Evolutionary conservation across 768 basidiomycete genomes (phyloP).

Genomic region (Termitomyces sp.): DNA sequence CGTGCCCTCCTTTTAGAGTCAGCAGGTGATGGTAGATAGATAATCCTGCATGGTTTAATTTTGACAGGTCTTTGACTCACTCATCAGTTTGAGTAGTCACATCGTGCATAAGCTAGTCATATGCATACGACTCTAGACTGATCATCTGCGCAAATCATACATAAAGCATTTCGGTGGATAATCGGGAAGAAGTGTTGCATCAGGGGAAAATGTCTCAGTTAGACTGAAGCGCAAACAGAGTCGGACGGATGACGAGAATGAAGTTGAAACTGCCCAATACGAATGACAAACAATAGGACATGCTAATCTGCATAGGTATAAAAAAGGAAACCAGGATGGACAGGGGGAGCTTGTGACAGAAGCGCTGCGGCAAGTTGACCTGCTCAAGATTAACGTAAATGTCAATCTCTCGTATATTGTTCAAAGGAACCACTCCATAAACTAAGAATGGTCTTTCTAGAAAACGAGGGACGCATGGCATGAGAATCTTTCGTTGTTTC

Average conservation of each 20-base stretch:
- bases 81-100: conserved; percentile 31
- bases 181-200: conserved; percentile 30
- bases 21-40: conserved; percentile 33
- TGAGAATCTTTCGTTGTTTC: conserved; percentile 1
- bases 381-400: background rate
- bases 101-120: conserved; percentile 26
- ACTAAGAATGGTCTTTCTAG: conserved; percentile 4
- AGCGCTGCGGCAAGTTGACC: conserved; percentile 1
- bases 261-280: conserved; percentile 11
- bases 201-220: conserved; percentile 32
- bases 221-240: conserved; percentile 29
- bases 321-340: conserved; percentile 17
- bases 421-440: background rate
- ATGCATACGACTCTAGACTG: conserved; percentile 30
- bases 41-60: conserved; percentile 26
- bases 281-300: conserved; percentile 17
- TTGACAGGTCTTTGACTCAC: conserved; percentile 27
- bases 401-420: background rate
- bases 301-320: conserved; percentile 14
- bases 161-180: conserved; percentile 23
- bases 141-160: conserved; percentile 28
- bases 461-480: conserved; percentile 9
- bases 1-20: background rate
- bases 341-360: background rate
- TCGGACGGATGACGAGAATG: conserved; percentile 29